A percentile compares a stretch with the other conserved stretches of the same genome.
These are phyloP conservation scores for Xerocomellus amylosporus DNA, from an alignment of 768 basidiomycete genomes.

Conservation along the genomic window DNA sequence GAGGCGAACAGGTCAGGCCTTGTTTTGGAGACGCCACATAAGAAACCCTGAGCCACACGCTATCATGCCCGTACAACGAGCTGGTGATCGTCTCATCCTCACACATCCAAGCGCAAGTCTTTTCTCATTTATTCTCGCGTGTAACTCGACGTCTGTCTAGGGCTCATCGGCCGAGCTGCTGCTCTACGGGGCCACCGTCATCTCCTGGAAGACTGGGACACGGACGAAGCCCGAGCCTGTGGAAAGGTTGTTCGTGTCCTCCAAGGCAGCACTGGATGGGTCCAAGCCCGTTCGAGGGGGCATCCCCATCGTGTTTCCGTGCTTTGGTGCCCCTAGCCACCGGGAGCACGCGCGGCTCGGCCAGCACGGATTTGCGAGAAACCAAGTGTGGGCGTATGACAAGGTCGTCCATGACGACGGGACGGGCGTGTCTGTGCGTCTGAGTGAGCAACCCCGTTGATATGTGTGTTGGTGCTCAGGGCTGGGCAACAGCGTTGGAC, in stretches of 20 bases:
- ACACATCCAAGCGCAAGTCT: slow-evolving; percentile 58
- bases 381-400: slow-evolving; percentile 67
- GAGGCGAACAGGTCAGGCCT: not conserved
- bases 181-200: slow-evolving; percentile 81
- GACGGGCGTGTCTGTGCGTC: slow-evolving; percentile 67
- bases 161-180: slow-evolving; percentile 65
- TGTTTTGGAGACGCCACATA: slow-evolving; percentile 23
- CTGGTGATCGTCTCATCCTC: slow-evolving; percentile 45
- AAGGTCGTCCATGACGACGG: slow-evolving; percentile 63
- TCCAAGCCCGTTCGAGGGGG: slow-evolving; percentile 69
- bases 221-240: slow-evolving; percentile 33
- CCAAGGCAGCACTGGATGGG: slow-evolving; percentile 76
- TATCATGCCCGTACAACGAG: slow-evolving; percentile 56
- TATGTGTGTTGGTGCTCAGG: slow-evolving; percentile 1
- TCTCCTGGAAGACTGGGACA: slow-evolving; percentile 74
- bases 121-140: not conserved
- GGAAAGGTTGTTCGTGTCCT: slow-evolving; percentile 81
- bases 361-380: slow-evolving; percentile 94
- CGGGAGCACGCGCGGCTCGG: slow-evolving; percentile 64
- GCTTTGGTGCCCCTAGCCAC: slow-evolving; percentile 83
- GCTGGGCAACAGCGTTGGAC: slow-evolving; percentile 48
- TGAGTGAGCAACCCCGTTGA: slow-evolving; percentile 51
- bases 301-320: slow-evolving; percentile 71
- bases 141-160: slow-evolving; percentile 33
- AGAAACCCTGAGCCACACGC: slow-evolving; percentile 9